Evolutionary conservation across 805 yeast species (phyloP), one percentile per base, ranked within the genome.

Genomic region (Yarrowia sp.): DNA sequence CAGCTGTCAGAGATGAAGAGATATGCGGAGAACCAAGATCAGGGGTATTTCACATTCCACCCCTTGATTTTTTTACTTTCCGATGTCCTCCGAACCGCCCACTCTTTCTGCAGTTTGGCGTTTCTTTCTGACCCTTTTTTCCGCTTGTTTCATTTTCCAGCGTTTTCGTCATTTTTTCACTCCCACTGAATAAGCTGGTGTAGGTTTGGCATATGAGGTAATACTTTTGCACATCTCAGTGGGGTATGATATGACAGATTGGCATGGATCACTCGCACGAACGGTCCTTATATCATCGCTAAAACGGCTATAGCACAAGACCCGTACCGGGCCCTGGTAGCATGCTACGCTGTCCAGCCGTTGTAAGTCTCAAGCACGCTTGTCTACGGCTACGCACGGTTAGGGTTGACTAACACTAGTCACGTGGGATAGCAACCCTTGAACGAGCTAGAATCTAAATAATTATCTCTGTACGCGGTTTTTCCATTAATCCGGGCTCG

Each of bases 391-490:
- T 22, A 22, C 3, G 28, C 10, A 38, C 18, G 53, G 53, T 47
- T 47, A 47, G 53, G 53, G 53, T 47, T 47, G 48, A 14, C 22
- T 35, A 11, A 33, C 38, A 18, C 22, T 32, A 31, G 32, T 35
- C 55, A 48, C 55, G 41, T 48, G 55, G 35, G 55, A 35, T 48
- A 48, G 55, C 55, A 48, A 48, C 41, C 55, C 41, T 33, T 47
- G 39, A 6, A 15, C 13, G 39, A 47, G 38, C 28, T 32, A 47
- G 39, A 9, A 15, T 33, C 28, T 35, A 17, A 15, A 17, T 48
- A 8, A 48, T 33, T 32, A 32, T 17, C 28, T 22, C 5, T 22
- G 28, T 22, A 22, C 28, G 28, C 5, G 28, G 28, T 22, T 22
- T 22, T 22, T 22, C 28, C 28, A 22, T 22, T 22, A 22, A 22